Base-by-base conservation (phyloP, 2,329 filamentous ascomycete species). In the Sporothrix humicola region DNA sequence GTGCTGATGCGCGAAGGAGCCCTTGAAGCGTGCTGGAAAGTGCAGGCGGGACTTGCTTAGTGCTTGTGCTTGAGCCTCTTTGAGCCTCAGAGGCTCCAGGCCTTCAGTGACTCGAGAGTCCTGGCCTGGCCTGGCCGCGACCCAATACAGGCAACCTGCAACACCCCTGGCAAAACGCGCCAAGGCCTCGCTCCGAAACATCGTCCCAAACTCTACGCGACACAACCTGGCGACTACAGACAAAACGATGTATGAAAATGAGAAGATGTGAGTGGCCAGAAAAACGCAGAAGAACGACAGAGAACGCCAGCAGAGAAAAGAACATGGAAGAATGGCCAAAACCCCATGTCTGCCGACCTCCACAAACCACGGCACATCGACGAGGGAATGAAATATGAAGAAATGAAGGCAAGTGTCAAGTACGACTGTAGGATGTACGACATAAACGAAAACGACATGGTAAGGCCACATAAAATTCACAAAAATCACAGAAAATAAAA, bases 1-100 rank as follows among this genome's bases (percentile, higher is more conserved):
- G 12, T 37, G 56, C 26, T 31, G 56, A 37, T 15, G 31, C 31
- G 31, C 31, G 7, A 37, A 7, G 31, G 31, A 37, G 3, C 31
- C 3, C 31, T 37, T 7, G 31, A 37, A 7, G 31, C 31, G 31
- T 37, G 31, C 31, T 37, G 31, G 31, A 37, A 37, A 37, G 31
- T 37, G 31, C 31, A 37, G 31, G 31, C 31, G 31, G 31, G 4
- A 37, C 31, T 37, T 37, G 7, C 31, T 37, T 37, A 44, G 61
- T 48, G 61, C 61, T 63, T 63, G 59, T 44, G 59, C 59, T 66
- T 66, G 61, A 66, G 61, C 61, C 61, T 66, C 42, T 26, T 66
- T 12, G 31, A 13, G 37, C 61, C n/a, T n/a, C 23, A 42, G 17
- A 61, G 15, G 37, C 58, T 37, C 31, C 37, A 61, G 26, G 37